Percentiles rank a stretch among this genome's conserved stretches.
Conservation (phyloP, 2,329 filamentous ascomycete genomes). For the Colletotrichum sp. region DNA sequence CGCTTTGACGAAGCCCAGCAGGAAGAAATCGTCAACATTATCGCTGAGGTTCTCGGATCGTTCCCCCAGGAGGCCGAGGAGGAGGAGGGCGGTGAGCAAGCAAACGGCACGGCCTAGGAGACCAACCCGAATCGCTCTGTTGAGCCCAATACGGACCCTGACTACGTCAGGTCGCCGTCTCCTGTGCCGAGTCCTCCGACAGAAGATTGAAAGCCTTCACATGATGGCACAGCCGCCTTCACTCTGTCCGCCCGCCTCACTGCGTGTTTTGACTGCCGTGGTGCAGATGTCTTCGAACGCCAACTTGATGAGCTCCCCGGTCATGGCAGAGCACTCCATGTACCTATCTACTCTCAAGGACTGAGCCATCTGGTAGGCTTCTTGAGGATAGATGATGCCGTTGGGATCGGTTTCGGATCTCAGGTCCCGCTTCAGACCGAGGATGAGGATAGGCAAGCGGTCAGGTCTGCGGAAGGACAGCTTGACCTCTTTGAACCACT, state of each 20-base stretch:
- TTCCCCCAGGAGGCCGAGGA: constrained; percentile 37
- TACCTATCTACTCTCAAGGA: constrained; percentile 67
- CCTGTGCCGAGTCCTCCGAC: neutral
- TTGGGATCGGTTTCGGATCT: constrained; percentile 63
- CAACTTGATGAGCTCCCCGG: constrained; percentile 61
- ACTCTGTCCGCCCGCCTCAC: constrained; percentile 54
- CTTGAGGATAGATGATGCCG: constrained; percentile 65
- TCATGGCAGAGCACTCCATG: constrained; percentile 67
- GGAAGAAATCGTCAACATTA: constrained; percentile 59
- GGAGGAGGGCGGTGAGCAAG: constrained; percentile 38
- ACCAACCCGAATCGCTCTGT: neutral
- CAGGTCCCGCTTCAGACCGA: constrained; percentile 67
- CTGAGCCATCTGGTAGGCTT: constrained; percentile 62
- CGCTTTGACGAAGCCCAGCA: constrained; percentile 66
- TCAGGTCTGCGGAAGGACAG: constrained; percentile 51
- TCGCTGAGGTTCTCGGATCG: constrained; percentile 63
- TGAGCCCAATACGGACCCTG: neutral
- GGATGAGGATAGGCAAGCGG: constrained; percentile 57
- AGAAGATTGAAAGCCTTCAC: constrained; percentile 34
- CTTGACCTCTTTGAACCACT: constrained; percentile 65
- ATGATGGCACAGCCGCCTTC: constrained; percentile 59
- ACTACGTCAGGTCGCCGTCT: neutral
- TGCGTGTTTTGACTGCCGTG: constrained; percentile 56
- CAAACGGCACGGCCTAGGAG: constrained; percentile 39
- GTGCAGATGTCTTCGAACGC: constrained; percentile 66